Evolutionary conservation across 2,329 filamentous ascomycete species (phyloP).

Genomic region (Colletotrichum theobromicola): DNA sequence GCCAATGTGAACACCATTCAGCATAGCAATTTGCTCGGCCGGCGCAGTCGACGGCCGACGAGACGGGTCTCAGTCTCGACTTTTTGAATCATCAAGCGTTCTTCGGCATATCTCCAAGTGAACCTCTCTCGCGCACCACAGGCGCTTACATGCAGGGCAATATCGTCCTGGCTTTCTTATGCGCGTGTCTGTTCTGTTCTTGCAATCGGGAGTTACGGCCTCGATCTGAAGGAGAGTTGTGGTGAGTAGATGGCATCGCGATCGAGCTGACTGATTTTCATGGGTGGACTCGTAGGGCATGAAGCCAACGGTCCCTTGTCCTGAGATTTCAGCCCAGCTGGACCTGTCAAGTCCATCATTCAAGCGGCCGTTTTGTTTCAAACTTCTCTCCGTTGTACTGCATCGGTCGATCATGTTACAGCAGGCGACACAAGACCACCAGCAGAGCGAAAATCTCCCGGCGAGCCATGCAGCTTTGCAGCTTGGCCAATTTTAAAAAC

Average conservation of each 20-base stretch:
- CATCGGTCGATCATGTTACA: conserved; percentile 2
- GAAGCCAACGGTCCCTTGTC: neutral
- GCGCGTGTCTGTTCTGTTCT: neutral
- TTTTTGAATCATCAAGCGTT: conserved; percentile 3
- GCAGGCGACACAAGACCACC: neutral
- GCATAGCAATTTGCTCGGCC: neutral
- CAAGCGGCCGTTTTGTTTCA: conserved; percentile 7
- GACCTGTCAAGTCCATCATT: neutral
- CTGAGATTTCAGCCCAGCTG: neutral
- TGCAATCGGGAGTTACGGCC: neutral
- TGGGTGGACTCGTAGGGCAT: neutral
- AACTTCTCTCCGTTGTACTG: neutral
- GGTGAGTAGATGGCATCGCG: neutral
- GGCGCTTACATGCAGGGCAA: neutral
- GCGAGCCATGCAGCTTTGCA: neutral
- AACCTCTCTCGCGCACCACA: neutral
- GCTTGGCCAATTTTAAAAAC: neutral
- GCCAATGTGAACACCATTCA: neutral
- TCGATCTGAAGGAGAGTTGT: neutral
- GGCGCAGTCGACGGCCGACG: neutral
- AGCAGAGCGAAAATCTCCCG: neutral
- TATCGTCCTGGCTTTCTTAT: neutral
- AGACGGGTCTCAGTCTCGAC: neutral
- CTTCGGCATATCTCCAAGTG: conserved; percentile 4
- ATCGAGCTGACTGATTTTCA: neutral